phyloP scores from a whole-genome alignment of 192 early-diverging fungal species.

The Hyaloraphidium curvatum region DNA sequence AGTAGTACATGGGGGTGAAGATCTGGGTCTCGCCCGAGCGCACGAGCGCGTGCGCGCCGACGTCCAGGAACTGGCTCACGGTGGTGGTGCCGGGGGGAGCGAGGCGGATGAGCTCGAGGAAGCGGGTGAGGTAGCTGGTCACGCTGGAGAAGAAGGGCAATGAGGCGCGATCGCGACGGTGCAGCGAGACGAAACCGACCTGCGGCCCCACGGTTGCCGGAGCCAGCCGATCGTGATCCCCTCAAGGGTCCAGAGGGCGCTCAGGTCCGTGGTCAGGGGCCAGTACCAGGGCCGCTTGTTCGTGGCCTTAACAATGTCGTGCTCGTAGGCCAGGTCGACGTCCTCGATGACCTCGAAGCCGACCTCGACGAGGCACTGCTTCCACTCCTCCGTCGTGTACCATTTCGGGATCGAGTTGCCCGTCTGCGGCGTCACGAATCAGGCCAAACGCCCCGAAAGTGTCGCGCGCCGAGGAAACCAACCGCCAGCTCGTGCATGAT shows the following conservation, averaged over 20 bases:
- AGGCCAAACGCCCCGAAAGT: background rate
- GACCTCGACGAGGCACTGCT: slow-evolving; percentile 58
- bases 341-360: slow-evolving; percentile 58
- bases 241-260: no score
- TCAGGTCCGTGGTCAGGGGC: no score
- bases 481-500: slow-evolving; percentile 70
- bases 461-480: background rate
- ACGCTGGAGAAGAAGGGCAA: no score
- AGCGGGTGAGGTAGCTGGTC: slow-evolving; percentile 53
- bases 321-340: slow-evolving; percentile 23
- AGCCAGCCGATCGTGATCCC: background rate
- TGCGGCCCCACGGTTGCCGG: no score
- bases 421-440: slow-evolving; percentile 13
- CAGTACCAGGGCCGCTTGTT: slow-evolving; percentile 67
- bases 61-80: slow-evolving; percentile 59
- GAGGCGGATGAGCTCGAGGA: slow-evolving; percentile 60
- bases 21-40: slow-evolving; percentile 53
- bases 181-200: no score
- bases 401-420: slow-evolving; percentile 84
- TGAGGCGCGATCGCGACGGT: no score
- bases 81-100: slow-evolving; percentile 66
- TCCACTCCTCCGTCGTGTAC: slow-evolving; percentile 46
- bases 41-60: slow-evolving; percentile 62
- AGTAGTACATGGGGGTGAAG: slow-evolving; percentile 93
- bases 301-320: slow-evolving; percentile 18